These are phyloP conservation scores for Tolypocladium paradoxum DNA, from an alignment of 2,329 filamentous ascomycete species.

Conservation along the genomic window DNA sequence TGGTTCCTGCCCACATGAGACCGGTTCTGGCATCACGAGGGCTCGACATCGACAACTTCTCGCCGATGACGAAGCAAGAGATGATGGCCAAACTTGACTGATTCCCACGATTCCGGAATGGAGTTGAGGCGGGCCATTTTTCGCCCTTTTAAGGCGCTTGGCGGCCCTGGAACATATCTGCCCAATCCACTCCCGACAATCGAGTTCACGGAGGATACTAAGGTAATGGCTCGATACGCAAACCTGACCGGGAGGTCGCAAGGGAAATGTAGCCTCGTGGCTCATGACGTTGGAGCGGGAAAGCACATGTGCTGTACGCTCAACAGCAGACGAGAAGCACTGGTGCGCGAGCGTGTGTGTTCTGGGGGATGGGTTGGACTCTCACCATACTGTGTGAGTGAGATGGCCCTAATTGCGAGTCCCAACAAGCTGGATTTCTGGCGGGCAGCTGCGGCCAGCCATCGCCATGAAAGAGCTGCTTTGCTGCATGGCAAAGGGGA, in stretches of 20 bases:
- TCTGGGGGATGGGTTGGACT: constrained; percentile 16
- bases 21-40: constrained; percentile 63
- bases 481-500: constrained; percentile 25
- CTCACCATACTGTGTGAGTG: constrained; percentile 15
- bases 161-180: constrained; percentile 18
- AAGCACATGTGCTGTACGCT: constrained; percentile 5
- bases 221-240: constrained; percentile 16
- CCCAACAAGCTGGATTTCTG: constrained; percentile 11
- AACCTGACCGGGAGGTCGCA: constrained; percentile 16
- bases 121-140: constrained; percentile 21
- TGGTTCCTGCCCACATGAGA: constrained; percentile 77
- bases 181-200: constrained; percentile 17
- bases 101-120: constrained; percentile 25
- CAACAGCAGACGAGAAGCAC: constrained; percentile 12
- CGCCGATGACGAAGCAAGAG: constrained; percentile 80
- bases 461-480: constrained; percentile 13
- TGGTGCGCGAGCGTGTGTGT: constrained; percentile 16
- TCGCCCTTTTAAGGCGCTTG: constrained; percentile 18
- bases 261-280: constrained; percentile 17
- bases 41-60: constrained; percentile 89
- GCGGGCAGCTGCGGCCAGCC: constrained; percentile 14
- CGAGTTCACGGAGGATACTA: constrained; percentile 16
- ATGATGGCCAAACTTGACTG: constrained; percentile 98
- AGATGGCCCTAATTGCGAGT: constrained; percentile 16
- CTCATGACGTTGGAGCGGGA: constrained; percentile 7